phyloP scores from a whole-genome alignment of 1,284 basidiomycete species.

The Clitocybe nebularis region DNA sequence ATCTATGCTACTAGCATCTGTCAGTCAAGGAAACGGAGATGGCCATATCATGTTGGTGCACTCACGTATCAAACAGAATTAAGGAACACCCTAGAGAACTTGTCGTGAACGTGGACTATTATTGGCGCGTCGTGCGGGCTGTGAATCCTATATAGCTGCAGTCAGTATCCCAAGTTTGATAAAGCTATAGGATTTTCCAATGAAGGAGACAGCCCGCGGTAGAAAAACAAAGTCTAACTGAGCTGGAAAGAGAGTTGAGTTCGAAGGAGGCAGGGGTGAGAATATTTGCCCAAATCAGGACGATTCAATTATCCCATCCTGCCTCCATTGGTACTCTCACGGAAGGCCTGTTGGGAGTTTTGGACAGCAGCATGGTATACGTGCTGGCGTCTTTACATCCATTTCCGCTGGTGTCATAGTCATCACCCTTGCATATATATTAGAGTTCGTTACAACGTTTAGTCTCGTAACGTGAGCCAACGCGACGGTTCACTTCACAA shows the following conservation, averaged over 20 bases:
- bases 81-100: no score
- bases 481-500: no score
- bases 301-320: background rate
- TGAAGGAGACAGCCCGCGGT: slow-evolving; percentile 5
- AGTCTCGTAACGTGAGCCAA: no score
- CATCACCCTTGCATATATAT: no score
- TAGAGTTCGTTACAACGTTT: no score
- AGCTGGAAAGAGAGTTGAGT: slow-evolving; percentile 1
- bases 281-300: slow-evolving; percentile 13
- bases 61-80: slow-evolving; percentile 12
- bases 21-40: slow-evolving; percentile 7
- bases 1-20: slow-evolving; percentile 10
- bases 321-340: no score
- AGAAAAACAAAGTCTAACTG: slow-evolving; percentile 1
- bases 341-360: no score
- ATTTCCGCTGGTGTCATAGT: no score
- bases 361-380: no score
- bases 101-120: background rate
- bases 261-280: slow-evolving; percentile 5
- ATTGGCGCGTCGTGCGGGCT: background rate
- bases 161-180: background rate
- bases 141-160: background rate
- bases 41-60: slow-evolving; percentile 6
- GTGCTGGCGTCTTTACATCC: no score
- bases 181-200: slow-evolving; percentile 2